Evolutionary conservation across 2,329 filamentous ascomycete species (phyloP), one percentile per base, ranked within the genome.

Genomic region (Thyridium curvatum): DNA sequence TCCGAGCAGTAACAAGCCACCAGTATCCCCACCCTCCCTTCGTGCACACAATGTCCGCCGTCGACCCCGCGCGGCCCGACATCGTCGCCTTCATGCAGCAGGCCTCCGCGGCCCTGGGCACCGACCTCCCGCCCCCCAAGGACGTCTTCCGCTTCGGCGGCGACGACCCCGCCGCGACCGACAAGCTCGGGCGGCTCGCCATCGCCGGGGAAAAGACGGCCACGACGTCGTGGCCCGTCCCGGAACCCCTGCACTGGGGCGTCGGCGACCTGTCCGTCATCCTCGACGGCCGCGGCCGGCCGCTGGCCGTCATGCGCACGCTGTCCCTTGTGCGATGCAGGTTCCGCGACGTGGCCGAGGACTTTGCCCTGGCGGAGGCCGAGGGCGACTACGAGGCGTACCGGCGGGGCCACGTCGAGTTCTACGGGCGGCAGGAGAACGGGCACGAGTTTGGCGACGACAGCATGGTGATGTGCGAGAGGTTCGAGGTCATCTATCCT

Each of bases 221-320:
- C 15, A 56, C 54, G 3, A 54, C 53, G 4, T 54, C 54, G 13
- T 57, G 50, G 49, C 54, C 54, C 1, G 39, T 54, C 8, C 54
- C 52, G 1, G 28, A 46, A 3, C 52, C 54, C 6, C 40, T 55
- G 7, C 45, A 53, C 40, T 56, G 54, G 54, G 50, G 42, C 9
- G 41, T 43, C 7, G 54, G 51, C 12, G 54, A 57, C 38, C 42
- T 52, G 12, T 53, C 53, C 1, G 48, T 57, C 14, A 56, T 57
- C 18, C 43, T 57, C 8, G 45, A 56, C 41, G 49, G 54, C 18
- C 30, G 40, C 12, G 47, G 47, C 2, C 34, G 30, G 12, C 54
- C 54, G 0, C 43, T 32, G 3, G 54, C 53, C 3, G 38, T 56
- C 15, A 57, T 57, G 51, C 44, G 46, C 28, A 57, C 54, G 1